Evolutionary conservation across 495 filamentous ascomycete species (phyloP).

Genomic region (Tuber indicum): DNA sequence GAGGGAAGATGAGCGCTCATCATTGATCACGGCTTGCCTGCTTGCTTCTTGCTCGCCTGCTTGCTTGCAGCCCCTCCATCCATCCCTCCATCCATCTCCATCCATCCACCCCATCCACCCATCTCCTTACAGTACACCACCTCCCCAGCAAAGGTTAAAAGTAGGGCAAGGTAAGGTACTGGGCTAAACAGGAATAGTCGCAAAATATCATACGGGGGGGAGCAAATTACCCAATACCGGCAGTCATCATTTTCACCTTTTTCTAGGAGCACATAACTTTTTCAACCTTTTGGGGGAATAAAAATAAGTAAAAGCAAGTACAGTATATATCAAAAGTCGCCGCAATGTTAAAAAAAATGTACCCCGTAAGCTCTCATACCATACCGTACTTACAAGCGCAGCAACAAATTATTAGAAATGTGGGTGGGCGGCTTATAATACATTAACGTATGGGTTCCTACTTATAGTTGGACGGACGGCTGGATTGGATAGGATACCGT

Average conservation of each 20-base stretch:
- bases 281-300: neutral
- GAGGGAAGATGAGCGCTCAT: conserved; percentile 2
- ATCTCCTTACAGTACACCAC: neutral
- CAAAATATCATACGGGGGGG: neutral
- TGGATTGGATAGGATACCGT: neutral
- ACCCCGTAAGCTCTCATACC: neutral
- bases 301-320: neutral
- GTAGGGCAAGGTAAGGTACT: conserved; percentile 35
- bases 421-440: conserved; percentile 18
- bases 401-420: neutral
- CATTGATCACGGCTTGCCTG: neutral
- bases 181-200: conserved; percentile 3
- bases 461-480: neutral
- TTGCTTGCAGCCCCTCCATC: neutral
- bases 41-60: conserved; percentile 1
- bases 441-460: conserved; percentile 14
- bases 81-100: neutral
- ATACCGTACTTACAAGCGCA: neutral
- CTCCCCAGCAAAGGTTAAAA: conserved; percentile 19
- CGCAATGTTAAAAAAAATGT: neutral
- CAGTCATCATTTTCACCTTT: neutral
- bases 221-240: neutral
- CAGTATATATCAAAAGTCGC: neutral
- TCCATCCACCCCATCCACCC: neutral
- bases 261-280: neutral